phyloP scores from a whole-genome alignment of 352 stramenopile species.

The Phytopythium litorale region DNA sequence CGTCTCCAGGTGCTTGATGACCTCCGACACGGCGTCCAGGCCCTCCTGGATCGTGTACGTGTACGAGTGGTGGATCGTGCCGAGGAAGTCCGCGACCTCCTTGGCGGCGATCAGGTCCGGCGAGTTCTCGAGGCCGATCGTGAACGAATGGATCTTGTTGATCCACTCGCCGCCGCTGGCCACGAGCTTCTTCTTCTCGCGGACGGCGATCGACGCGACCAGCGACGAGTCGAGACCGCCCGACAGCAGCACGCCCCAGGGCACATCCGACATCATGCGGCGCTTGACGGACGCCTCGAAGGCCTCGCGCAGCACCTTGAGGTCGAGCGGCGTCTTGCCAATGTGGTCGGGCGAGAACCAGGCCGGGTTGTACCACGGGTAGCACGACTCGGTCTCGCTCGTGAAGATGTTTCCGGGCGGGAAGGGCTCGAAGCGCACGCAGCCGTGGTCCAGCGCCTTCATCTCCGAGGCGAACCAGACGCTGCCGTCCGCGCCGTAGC shows the following conservation, averaged over 20 bases:
- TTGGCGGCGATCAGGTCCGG: conserved; percentile 96
- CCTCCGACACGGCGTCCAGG: conserved; percentile 95
- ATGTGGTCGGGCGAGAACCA: conserved; percentile 88
- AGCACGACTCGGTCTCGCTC: conserved; percentile 87
- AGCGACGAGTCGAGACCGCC: conserved; percentile 98
- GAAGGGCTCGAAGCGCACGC: conserved; percentile 86
- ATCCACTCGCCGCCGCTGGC: conserved; percentile 78
- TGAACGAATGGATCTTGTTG: conserved; percentile 98
- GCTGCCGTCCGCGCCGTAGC: conserved; percentile 95
- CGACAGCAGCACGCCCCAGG: conserved; percentile 97
- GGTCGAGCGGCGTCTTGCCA: conserved; percentile 57
- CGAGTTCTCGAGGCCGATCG: conserved; percentile 95
- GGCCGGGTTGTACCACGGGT: conserved; percentile 93
- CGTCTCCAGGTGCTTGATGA: conserved; percentile 98
- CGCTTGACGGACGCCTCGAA: conserved; percentile 95
- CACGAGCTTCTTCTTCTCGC: conserved; percentile 89
- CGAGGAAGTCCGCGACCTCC: conserved; percentile 96
- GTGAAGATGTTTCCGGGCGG: conserved; percentile 89
- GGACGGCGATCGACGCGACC: conserved; percentile 95
- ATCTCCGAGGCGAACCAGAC: conserved; percentile 98
- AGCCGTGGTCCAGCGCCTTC: conserved; percentile 93
- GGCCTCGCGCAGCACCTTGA: conserved; percentile 74
- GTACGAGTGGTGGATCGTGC: conserved; percentile 98
- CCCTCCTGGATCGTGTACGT: conserved; percentile 99
- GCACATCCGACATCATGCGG: conserved; percentile 99